phyloP scores from a whole-genome alignment of 2,329 filamentous ascomycete genomes.

The Paecilomyces sp. region DNA sequence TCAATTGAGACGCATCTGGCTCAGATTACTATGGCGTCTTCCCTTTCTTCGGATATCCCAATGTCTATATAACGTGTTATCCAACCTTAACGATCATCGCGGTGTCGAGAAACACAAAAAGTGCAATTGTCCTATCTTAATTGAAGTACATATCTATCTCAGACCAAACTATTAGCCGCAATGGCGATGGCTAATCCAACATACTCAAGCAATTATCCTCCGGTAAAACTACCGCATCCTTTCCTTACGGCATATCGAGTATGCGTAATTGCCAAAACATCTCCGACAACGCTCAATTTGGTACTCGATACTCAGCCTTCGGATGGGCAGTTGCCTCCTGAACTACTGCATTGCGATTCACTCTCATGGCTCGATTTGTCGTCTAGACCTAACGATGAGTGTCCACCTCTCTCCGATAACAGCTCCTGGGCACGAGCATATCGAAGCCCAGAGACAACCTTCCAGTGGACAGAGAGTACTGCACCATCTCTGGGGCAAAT shows the following conservation, averaged over 20 bases:
- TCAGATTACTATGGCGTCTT: too few species aligned
- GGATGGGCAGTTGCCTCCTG: constrained; percentile 22
- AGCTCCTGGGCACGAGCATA: constrained; percentile 38
- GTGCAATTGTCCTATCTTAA: too few species aligned
- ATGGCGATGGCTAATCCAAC: background rate
- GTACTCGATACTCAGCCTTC: constrained; percentile 26
- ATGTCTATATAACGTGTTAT: too few species aligned
- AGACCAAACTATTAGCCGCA: background rate
- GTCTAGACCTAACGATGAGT: constrained; percentile 7
- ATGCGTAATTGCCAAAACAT: constrained; percentile 17
- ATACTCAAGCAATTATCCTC: constrained; percentile 19
- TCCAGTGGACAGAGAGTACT: constrained; percentile 32
- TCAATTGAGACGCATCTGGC: too few species aligned
- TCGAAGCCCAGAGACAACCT: constrained; percentile 34
- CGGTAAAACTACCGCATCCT: constrained; percentile 41
- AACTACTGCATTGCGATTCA: constrained; percentile 32
- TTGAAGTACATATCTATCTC: too few species aligned
- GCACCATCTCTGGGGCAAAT: constrained; percentile 39
- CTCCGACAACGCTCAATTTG: constrained; percentile 22
- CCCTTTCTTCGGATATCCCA: too few species aligned
- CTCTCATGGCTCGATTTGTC: constrained; percentile 32
- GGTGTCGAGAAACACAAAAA: too few species aligned
- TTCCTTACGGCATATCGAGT: constrained; percentile 40
- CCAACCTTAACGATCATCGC: too few species aligned
- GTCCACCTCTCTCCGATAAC: constrained; percentile 15